Evolutionary conservation across 176 grass and related monocot species (phyloP), one percentile per base, ranked within the genome.

Genomic region (Carex littledalei): DNA sequence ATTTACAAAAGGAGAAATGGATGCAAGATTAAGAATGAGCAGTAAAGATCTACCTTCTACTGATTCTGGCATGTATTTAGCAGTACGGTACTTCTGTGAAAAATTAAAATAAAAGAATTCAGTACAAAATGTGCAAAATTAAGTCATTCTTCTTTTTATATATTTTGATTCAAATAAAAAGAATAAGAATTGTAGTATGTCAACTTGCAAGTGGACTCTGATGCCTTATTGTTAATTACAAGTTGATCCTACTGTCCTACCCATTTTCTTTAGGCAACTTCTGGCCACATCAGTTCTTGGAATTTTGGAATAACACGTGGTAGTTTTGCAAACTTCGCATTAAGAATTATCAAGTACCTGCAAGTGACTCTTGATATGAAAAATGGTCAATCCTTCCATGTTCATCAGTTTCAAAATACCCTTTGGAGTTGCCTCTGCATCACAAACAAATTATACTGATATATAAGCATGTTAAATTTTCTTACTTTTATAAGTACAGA

Each of bases 311-410:
- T 16, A 32, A 78, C 22, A 78, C 13, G 1, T n/a, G 50, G 52
- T 9, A 34, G 6, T 78, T 56, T 78, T 78, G 74, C 7, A 32
- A 78, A 55, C 34, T 57, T 57, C 14, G 14, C 13, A 57, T 29
- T 7, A 53, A 75, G 35, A 75, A 78, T 78, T 56, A 57, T 52
- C 0, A 31, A 15, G 7, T 85, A 97, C 94, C 92, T 97, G 95
- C 20, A 97, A 90, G 67, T 97, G 95, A 70, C 95, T 97, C 88
- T 97, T 97, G 87, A 97, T 89, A 57, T 97, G 95, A 84, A 90
- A 94, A 81, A 97, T 97, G 4, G 95, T 97, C 52, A 97, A 86
- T 10, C 79, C 92, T 68, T 90, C 84, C 43, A 88, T 93, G 34
- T 93, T 94, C 95, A 94, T 97, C 88, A 97, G 85, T 80, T 90